Base-by-base conservation (phyloP, 2,329 filamentous ascomycete species). In the Clonostachys byssicola region DNA sequence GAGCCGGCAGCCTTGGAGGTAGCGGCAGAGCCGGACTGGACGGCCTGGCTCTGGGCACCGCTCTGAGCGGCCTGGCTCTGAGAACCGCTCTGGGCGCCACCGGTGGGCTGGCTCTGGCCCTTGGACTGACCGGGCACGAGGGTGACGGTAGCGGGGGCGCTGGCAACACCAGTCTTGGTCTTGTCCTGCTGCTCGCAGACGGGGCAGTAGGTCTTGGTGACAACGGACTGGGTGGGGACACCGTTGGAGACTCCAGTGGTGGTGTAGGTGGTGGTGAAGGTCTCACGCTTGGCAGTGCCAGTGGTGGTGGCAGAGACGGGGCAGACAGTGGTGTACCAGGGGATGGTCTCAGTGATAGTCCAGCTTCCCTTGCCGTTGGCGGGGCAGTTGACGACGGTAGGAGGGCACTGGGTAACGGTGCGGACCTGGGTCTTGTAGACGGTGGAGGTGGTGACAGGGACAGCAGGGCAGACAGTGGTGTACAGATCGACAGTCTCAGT, bases 381-480 rank as follows among this genome's bases (percentile, higher is more conserved):
- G 42, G 73, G 72, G 73, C 81, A 85, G 78, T 83, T 60, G 62
- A 78, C 75, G 59, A 81, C 77, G 50, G 71, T 72, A 45, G 77
- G 70, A 47, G 68, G 73, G 71, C 78, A 82, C 49, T 72, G 74
- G 62, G 76, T 81, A 70, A 81, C 68, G 64, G 78, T 82, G 57
- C 75, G 66, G 34, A 47, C 40, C 33, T 34, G 39, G 23, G 30
- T 46, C 12, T 20, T 34, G 30, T 43, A n/a, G 23, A 30, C 23
- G 23, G 23, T 30, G 23, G 23, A 30, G 39, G 43, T 50, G 40
- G 40, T 48, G 35, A 48, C 50, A 17, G 36, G 36, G 20, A 54
- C 55, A 17, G 66, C 71, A 48, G 75, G 76, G 76, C 83, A 86
- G 80, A 85, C 61, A 64, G 80, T 78, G 61, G 83, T 78, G 50